Evolutionary conservation across 1,284 basidiomycete species (phyloP).

Genomic region (Takashimella koratensis): DNA sequence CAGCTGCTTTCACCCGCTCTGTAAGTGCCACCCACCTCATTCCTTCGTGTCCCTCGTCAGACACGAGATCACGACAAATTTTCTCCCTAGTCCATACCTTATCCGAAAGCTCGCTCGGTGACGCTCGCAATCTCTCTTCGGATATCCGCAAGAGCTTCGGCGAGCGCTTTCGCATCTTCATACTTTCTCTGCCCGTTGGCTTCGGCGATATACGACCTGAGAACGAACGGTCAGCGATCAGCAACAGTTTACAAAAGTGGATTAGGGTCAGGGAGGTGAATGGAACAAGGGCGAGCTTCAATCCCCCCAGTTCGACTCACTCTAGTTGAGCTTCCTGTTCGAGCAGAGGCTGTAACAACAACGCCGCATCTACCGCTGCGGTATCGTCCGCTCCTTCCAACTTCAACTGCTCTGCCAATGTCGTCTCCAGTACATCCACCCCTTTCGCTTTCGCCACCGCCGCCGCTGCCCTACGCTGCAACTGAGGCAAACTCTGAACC

Average conservation of each 20-base stretch:
- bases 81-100: too few relatives aligned
- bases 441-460: conserved; percentile 21
- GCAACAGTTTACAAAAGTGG: too few relatives aligned
- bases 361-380: conserved; percentile 60
- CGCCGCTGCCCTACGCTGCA: conserved; percentile 46
- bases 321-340: conserved; percentile 88
- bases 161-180: conserved; percentile 77
- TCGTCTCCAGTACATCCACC: conserved; percentile 29
- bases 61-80: too few relatives aligned
- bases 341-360: conserved; percentile 72
- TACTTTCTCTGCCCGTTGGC: conserved; percentile 81
- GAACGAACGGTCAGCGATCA: not conserved
- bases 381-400: conserved; percentile 20
- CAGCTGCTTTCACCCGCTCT: too few relatives aligned
- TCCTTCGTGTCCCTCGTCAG: too few relatives aligned
- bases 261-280: too few relatives aligned
- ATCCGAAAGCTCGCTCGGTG: conserved; percentile 20
- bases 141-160: conserved; percentile 71
- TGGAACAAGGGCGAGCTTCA: too few relatives aligned
- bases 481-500: conserved; percentile 58
- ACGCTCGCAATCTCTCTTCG: conserved; percentile 71
- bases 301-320: conserved; percentile 38
- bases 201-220: conserved; percentile 56
- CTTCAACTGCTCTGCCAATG: conserved; percentile 24
- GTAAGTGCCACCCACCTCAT: too few relatives aligned